Percentiles rank a stretch among this genome's conserved stretches.
These are phyloP conservation scores for Salix koriyanagi DNA, from an alignment of 345 rosid genomes.

Conservation along the genomic window DNA sequence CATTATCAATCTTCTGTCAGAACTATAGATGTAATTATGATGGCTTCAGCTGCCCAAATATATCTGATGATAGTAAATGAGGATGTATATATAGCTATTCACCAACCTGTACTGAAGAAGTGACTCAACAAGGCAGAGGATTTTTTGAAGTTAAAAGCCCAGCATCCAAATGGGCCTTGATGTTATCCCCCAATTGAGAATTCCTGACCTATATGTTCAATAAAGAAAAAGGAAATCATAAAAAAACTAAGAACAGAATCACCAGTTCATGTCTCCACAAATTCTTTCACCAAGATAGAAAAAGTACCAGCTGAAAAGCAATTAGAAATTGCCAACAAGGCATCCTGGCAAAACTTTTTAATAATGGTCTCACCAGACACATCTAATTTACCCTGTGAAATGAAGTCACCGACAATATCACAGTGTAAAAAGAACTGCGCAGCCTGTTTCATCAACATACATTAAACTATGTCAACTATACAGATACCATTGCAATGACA, in stretches of 20 bases:
- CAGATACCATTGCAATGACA: neutral
- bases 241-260: constrained; percentile 4
- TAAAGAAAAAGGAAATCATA: neutral
- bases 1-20: neutral
- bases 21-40: neutral
- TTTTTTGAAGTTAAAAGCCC: constrained; percentile 54
- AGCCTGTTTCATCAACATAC: constrained; percentile 47
- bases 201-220: constrained; percentile 28
- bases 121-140: constrained; percentile 56
- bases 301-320: constrained; percentile 52
- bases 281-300: constrained; percentile 11
- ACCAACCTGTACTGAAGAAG: constrained; percentile 74
- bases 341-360: constrained; percentile 48
- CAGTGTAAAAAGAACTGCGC: constrained; percentile 47
- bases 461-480: neutral
- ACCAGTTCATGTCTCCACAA: neutral
- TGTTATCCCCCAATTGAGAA: constrained; percentile 36
- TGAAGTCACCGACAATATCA: constrained; percentile 43
- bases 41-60: neutral
- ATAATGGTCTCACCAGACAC: constrained; percentile 33
- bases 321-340: constrained; percentile 34
- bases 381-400: constrained; percentile 41
- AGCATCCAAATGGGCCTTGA: constrained; percentile 29
- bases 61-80: constrained; percentile 2
- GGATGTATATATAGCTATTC: neutral